A percentile compares a stretch with the other conserved stretches of the same genome.
Conservation (phyloP, 2,329 filamentous ascomycete species). For the Macrophomina tecta region DNA sequence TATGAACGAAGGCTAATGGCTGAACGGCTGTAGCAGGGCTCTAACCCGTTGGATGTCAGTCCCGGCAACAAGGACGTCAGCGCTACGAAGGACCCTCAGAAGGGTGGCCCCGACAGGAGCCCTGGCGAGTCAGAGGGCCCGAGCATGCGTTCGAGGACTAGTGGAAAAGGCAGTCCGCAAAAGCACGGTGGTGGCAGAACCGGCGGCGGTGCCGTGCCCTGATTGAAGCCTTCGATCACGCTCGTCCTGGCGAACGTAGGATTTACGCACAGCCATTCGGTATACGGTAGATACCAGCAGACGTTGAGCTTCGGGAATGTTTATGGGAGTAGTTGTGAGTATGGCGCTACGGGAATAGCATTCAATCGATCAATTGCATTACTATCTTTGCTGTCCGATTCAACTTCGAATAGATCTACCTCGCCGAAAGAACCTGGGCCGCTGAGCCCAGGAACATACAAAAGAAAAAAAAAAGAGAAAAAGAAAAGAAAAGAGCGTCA, state of each 20-base stretch:
- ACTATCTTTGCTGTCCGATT: too few species aligned
- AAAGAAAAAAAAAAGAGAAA: too few species aligned
- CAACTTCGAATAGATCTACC: too few species aligned
- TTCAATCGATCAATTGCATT: background rate
- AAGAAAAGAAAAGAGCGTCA: too few species aligned
- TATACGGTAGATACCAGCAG: background rate
- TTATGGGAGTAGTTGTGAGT: background rate
- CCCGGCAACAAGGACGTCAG: conserved; percentile 66
- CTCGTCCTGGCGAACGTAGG: too few species aligned
- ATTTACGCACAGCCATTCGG: background rate
- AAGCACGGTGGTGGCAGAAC: conserved; percentile 22
- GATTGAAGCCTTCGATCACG: background rate
- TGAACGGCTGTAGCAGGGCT: conserved; percentile 32
- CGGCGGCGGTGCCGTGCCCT: background rate
- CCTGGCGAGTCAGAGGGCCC: conserved; percentile 47
- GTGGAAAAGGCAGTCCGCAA: conserved; percentile 40
- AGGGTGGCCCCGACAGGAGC: conserved; percentile 50
- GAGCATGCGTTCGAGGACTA: conserved; percentile 41
- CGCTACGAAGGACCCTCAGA: conserved; percentile 51
- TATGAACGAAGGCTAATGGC: background rate
- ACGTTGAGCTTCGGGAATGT: background rate
- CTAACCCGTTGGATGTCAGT: conserved; percentile 64
- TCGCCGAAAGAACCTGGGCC: too few species aligned
- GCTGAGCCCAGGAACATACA: too few species aligned
- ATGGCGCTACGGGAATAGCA: background rate